Base-by-base conservation (phyloP, 495 filamentous ascomycete species). In the Evansstolkia leycettana region DNA sequence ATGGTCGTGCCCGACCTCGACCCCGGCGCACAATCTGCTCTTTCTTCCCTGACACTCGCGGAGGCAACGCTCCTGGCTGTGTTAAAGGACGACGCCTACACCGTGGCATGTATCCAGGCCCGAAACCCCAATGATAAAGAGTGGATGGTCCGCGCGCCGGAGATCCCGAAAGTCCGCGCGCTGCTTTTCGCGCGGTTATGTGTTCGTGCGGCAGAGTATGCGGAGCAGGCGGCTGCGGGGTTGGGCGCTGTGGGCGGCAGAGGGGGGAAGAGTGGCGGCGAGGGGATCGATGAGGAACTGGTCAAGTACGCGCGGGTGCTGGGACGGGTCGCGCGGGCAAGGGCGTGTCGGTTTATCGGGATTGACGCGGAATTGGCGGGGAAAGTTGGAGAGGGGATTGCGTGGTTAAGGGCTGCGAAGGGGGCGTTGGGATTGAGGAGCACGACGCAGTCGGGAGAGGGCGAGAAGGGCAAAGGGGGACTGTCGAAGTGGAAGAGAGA, bases 1-100 rank as follows among this genome's bases (percentile, higher is more conserved):
- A 40, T 50, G 3, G 25, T 35, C 7, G 46, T 51, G 5, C 54
- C 59, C 0, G 87, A 94, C 48, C 72, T 90, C 23, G 60, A 73
- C 19, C 63, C 76, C 1, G 52, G 73, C 0, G 68, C 75, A 3
- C 72, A 87, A n/a, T 64, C 69, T 0, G 84, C 84, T 4, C 66
- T 94, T 17, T 67, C 76, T 9, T 71, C 70, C 1, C 67, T 95
- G 5, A 79, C 86, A 0, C 59, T 92, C 8, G 82, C 85, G 0
- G 86, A 94, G 52, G 89, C 90, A 0, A 95, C 88, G 0, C 70
- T 96, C 5, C 66, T 94, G 2, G 82, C 85, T 2, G 85, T 95
- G 1, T 56, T 89, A 18, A 95, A 94, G 47, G 88, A 94, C 45
- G 90, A 98, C 49, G 84, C 89, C 0, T 94, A 96, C 46, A 77